Evolutionary conservation across 208 protist genomes (phyloP).

Genomic region (Herpetomonas muscarum): DNA sequence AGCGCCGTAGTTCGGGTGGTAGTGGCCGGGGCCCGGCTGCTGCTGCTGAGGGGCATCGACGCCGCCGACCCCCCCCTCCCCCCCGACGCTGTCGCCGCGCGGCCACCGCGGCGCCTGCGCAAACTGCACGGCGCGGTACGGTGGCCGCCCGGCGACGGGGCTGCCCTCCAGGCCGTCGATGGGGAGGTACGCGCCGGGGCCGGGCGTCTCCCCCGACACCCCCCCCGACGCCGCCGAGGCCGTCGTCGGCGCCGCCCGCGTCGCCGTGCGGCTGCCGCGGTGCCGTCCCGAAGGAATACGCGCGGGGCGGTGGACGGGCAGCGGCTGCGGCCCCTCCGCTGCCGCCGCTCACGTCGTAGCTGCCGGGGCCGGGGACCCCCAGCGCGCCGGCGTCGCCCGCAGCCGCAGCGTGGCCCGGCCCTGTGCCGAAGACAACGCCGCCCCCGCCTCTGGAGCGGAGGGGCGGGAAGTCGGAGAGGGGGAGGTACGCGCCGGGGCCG

Average conservation of each 20-base stretch:
- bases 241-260: background rate
- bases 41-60: too few species aligned
- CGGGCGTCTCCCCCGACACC: constrained; percentile 7
- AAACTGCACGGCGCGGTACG: too few species aligned
- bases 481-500: constrained; percentile 38
- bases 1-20: background rate
- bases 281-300: constrained; percentile 36
- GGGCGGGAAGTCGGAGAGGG: background rate
- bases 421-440: constrained; percentile 15
- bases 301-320: background rate
- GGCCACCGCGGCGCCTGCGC: too few species aligned
- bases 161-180: background rate
- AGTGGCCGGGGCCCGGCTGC: background rate
- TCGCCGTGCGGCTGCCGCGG: constrained; percentile 15
- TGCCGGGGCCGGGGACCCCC: constrained; percentile 38
- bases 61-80: too few species aligned
- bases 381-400: background rate
- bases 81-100: too few species aligned
- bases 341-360: constrained; percentile 32
- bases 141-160: too few species aligned
- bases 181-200: constrained; percentile 13
- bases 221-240: constrained; percentile 8
- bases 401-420: constrained; percentile 4
- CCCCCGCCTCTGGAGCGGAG: constrained; percentile 2
- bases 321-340: background rate